Base-by-base conservation (phyloP, 2,329 filamentous ascomycete species). In the Uncinocarpus reesii region DNA sequence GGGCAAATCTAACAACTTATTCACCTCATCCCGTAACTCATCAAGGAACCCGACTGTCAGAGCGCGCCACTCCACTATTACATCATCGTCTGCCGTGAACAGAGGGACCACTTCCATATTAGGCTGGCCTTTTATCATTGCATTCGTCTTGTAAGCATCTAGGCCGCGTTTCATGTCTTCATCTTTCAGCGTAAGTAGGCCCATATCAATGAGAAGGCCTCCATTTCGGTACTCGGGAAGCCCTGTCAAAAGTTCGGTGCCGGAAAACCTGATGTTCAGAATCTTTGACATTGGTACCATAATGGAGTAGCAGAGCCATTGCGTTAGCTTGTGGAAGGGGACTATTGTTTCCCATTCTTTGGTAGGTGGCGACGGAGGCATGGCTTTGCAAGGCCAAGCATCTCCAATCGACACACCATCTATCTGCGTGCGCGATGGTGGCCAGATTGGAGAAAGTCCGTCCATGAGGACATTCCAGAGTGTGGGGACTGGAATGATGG, bases 191-290 rank as follows among this genome's bases (percentile, higher is more conserved):
- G 77, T 86, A 51, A 95, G 65, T 2, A 95, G 77, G 1, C 87
- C 88, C 26, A 88, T 81, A 60, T 95, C 79, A 52, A 95, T 81
- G 52, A 95, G 81, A 2, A 95, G 73, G 10, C 89, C 89, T 36
- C 89, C 89, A 58, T 95, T 95, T 50, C 89, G 80, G 63, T 95
- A 95, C 63, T 95, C 89, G 0, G 89, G 88, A 2, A 95, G 72
- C 18, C 87, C 89, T 0, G 89, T 95, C 55, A 94, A 74, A 5
- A 93, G 75, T 52, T 93, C 85, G 1, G 80, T 79, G 36, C 87
- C 86, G 2, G 83, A 80, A 64, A 92, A 92, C 55, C 87, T 80
- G 51, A 93, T 81, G 49, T 83, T 78, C 58, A 94, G 79, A 18
- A 94, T 67, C 55, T 80, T 84, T 48, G 82, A 79, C 83, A 95